Evolutionary conservation across 1,139 yeast genomes (phyloP).

Genomic region (Zygosaccharomyces sapae): DNA sequence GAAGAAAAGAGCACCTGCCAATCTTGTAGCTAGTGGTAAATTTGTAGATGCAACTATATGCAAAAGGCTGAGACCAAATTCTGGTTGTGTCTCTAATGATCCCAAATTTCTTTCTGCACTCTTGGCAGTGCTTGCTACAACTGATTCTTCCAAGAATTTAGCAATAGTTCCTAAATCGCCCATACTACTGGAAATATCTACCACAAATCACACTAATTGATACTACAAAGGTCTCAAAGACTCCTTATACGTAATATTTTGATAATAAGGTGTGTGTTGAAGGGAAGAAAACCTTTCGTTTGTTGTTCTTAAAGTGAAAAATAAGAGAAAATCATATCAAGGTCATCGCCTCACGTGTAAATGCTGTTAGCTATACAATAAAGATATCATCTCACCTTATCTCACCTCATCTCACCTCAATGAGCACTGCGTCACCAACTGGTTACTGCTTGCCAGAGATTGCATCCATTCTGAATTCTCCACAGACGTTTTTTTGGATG

Average conservation of each 20-base stretch:
- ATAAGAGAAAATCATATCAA: not conserved
- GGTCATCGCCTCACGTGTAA: slow-evolving; percentile 6
- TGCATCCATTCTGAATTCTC: slow-evolving; percentile 14
- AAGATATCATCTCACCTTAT: not conserved
- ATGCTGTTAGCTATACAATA: slow-evolving; percentile 1
- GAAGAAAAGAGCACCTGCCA: slow-evolving; percentile 88
- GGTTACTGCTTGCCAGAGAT: slow-evolving; percentile 9
- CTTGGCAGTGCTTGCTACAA: slow-evolving; percentile 47
- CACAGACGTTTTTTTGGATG: slow-evolving; percentile 28
- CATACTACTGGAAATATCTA: slow-evolving; percentile 23
- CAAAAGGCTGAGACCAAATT: slow-evolving; percentile 70
- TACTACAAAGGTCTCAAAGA: not conserved
- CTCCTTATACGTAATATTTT: not conserved
- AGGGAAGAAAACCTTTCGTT: not conserved
- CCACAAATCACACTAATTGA: not conserved
- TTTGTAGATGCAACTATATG: slow-evolving; percentile 69
- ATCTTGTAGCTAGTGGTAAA: slow-evolving; percentile 54
- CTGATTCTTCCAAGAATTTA: slow-evolving; percentile 38
- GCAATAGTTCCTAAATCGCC: slow-evolving; percentile 39
- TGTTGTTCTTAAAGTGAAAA: not conserved
- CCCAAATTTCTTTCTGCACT: slow-evolving; percentile 58
- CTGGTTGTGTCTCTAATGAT: slow-evolving; percentile 58
- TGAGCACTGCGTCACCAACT: slow-evolving; percentile 11
- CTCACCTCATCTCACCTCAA: slow-evolving; percentile 4
- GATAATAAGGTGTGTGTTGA: not conserved